Conservation (phyloP, 2,329 filamentous ascomycete genomes). For the Microascus cirrosus region DNA sequence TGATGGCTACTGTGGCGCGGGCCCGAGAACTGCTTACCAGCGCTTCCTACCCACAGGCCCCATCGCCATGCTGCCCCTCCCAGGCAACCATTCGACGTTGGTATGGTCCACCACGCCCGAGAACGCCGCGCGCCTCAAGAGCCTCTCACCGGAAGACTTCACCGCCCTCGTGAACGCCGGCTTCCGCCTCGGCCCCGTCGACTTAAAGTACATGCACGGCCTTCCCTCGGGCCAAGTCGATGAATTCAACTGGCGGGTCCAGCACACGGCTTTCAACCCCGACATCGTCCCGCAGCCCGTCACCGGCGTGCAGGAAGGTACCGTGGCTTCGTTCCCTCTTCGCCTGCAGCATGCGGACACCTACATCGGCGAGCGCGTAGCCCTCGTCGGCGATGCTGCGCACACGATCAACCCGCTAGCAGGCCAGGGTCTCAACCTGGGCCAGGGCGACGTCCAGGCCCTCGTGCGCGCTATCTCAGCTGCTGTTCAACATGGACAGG, state of each 20-base stretch:
- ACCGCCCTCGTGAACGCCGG: conserved; percentile 84
- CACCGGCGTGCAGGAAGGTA: conserved; percentile 63
- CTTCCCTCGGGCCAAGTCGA: conserved; percentile 46
- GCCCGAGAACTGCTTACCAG: conserved; percentile 75
- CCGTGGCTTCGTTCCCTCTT: conserved; percentile 81
- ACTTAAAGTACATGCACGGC: conserved; percentile 74
- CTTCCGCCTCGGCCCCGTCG: conserved; percentile 69
- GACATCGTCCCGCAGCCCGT: conserved; percentile 54
- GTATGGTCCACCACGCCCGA: conserved; percentile 90
- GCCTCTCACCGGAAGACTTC: conserved; percentile 62
- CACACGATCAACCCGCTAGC: conserved; percentile 92
- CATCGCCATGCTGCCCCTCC: conserved; percentile 81
- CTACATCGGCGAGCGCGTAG: conserved; percentile 83
- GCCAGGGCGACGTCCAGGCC: conserved; percentile 77
- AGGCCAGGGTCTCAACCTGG: conserved; percentile 89
- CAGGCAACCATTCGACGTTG: conserved; percentile 69
- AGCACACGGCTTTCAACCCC: conserved; percentile 51
- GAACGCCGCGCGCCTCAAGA: conserved; percentile 70
- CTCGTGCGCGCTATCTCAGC: conserved; percentile 65
- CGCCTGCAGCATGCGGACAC: conserved; percentile 88
- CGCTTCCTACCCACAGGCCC: conserved; percentile 89
- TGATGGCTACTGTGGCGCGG: conserved; percentile 39
- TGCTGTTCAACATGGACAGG: conserved; percentile 72
- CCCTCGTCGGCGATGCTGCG: conserved; percentile 85
- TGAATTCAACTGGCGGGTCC: conserved; percentile 76